Evolutionary conservation across 2,329 filamentous ascomycete species (phyloP), one percentile per base, ranked within the genome.

Genomic region (Fusarium scirpi): DNA sequence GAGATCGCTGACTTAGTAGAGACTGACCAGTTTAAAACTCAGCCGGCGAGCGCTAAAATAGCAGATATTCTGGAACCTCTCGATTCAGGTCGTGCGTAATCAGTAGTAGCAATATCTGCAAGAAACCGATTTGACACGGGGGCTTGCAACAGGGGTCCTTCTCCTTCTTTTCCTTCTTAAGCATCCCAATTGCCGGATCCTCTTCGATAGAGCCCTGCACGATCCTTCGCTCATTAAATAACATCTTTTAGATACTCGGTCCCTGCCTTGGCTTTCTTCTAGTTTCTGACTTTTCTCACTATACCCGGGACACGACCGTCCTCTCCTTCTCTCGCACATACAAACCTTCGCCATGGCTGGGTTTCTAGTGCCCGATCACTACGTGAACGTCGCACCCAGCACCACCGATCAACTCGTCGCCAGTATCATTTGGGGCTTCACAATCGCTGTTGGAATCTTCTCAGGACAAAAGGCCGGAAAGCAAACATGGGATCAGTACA

Each of bases 391-490:
- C 1, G 24, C 27, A 10, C 72, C 72, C 24, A 65, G 46, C 9
- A 47, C 54, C 9, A 61, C 68, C 30, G 72, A 74, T 40, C 43
- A 68, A 24, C 47, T 70, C n/a, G 61, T 75, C n/a, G 72, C 72
- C 46, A 74, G 70, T 43, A 67, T 74, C 41, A 74, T 75, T 9
- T 74, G 72, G 72, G 72, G 72, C 6, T 74, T 74, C 22, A 74
- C 72, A 8, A 48, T 74, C 3, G 72, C 68, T 9, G 58, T 69
- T 6, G 72, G 68, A 16, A 47, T 73, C 6, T 75, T 73, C 4
- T 46, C 72, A 1, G 70, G 24, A 1, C 62, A 63, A 29, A 74
- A 72, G 27, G 72, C 72, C 1, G 63, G 43, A 24, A 72, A 67
- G 24, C 72, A 74, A 41, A 74, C 70, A 30, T 73, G 58, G 62